Conservation (phyloP, 371 early-diverging fungal genomes). For the Mortierella polycephala region DNA sequence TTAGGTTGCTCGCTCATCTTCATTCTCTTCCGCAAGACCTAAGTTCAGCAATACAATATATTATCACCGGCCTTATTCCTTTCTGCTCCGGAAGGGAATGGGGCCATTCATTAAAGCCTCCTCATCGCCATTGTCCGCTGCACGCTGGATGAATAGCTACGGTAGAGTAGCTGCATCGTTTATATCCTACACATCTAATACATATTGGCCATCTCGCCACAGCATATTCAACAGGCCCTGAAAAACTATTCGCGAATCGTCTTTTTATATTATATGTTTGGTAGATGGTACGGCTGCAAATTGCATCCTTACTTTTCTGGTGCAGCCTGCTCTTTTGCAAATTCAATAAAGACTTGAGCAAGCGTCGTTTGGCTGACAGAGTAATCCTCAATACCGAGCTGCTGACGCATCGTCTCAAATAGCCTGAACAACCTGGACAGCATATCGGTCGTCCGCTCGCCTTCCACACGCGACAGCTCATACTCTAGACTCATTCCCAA, state of each 20-base stretch:
- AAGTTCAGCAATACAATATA: background rate
- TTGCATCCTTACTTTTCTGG: conserved; percentile 18
- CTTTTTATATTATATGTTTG: background rate
- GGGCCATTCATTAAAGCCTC: too few species aligned
- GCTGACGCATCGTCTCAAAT: conserved; percentile 27
- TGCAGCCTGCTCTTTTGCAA: conserved; percentile 55
- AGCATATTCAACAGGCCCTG: too few species aligned
- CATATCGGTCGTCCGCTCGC: conserved; percentile 49
- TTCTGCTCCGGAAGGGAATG: background rate
- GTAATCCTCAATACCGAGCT: conserved; percentile 52
- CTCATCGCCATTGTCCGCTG: too few species aligned
- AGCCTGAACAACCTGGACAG: conserved; percentile 48
- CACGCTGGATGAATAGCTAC: too few species aligned
- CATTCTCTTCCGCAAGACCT: conserved; percentile 40
- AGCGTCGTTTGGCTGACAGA: conserved; percentile 58
- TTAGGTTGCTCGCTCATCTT: conserved; percentile 32
- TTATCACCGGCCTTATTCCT: background rate
- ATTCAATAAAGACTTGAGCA: conserved; percentile 59
- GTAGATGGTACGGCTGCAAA: background rate
- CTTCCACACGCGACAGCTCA: conserved; percentile 46
- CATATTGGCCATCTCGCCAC: too few species aligned
- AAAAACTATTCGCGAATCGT: background rate
- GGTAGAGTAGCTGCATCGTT: too few species aligned
- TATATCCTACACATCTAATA: too few species aligned
- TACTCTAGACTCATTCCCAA: conserved; percentile 54